These are phyloP conservation scores for Phytophthora macrochlamydospora DNA, from an alignment of 352 stramenopile species.

Conservation along the genomic window DNA sequence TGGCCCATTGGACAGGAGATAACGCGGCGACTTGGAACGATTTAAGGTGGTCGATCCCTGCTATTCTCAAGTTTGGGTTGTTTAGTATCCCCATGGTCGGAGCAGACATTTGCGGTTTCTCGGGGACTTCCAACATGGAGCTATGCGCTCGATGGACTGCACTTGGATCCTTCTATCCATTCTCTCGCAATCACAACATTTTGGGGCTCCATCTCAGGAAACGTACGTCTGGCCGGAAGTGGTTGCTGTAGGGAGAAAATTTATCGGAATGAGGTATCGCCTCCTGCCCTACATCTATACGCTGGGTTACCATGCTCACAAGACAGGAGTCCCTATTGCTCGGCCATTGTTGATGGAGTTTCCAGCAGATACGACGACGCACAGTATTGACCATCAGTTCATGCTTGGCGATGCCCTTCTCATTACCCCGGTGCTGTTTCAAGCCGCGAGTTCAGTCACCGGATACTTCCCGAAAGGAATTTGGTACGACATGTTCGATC, in stretches of 20 bases:
- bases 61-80: conserved; percentile 74
- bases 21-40: conserved; percentile 84
- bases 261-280: conserved; percentile 75
- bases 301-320: conserved; percentile 63
- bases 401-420: conserved; percentile 54
- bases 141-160: conserved; percentile 83
- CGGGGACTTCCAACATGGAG: conserved; percentile 56
- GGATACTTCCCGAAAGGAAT: conserved; percentile 49
- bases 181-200: conserved; percentile 86
- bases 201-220: conserved; percentile 55
- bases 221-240: conserved; percentile 71
- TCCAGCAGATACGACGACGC: conserved; percentile 41
- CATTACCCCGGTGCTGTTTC: conserved; percentile 58
- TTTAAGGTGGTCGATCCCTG: conserved; percentile 66
- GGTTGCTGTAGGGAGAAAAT: conserved; percentile 50
- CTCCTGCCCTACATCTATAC: conserved; percentile 85
- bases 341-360: conserved; percentile 74
- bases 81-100: conserved; percentile 87
- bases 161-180: conserved; percentile 79
- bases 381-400: conserved; percentile 59
- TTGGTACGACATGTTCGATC: conserved; percentile 71
- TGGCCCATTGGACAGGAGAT: conserved; percentile 82
- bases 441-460: conserved; percentile 48
- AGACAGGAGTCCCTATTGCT: conserved; percentile 49
- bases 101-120: conserved; percentile 81